A percentile compares a stretch with the other conserved stretches of the same genome.
phyloP scores from a whole-genome alignment of 192 early-diverging fungal species.

The Endogone sp. region DNA sequence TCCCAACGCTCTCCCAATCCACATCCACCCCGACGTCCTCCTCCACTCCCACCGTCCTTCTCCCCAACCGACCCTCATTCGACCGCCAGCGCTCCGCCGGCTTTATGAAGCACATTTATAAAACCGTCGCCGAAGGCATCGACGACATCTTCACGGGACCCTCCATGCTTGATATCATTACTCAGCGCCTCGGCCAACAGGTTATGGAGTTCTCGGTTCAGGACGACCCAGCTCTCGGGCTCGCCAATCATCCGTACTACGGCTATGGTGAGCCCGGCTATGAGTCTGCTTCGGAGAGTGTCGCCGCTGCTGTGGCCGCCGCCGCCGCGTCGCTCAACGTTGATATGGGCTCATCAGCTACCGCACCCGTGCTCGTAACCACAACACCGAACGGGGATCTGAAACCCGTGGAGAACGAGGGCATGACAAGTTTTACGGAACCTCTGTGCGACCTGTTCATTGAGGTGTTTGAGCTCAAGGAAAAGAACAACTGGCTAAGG shows the following conservation, averaged over 20 bases:
- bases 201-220: conserved; percentile 45
- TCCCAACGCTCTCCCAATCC: too few relatives aligned
- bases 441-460: conserved; percentile 80
- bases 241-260: neutral
- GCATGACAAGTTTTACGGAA: conserved; percentile 55
- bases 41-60: too few relatives aligned
- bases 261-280: conserved; percentile 5
- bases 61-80: too few relatives aligned
- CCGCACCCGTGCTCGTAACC: conserved; percentile 10
- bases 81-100: conserved; percentile 23
- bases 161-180: conserved; percentile 68
- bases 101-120: conserved; percentile 64
- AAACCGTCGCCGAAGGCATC: conserved; percentile 69
- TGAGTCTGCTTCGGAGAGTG: conserved; percentile 12
- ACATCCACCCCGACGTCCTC: too few relatives aligned
- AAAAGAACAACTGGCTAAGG: conserved; percentile 83
- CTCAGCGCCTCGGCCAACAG: conserved; percentile 63
- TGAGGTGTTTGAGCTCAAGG: conserved; percentile 91
- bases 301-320: conserved; percentile 10
- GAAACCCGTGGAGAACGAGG: conserved; percentile 23
- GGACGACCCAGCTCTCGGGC: conserved; percentile 4
- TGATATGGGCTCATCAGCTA: neutral
- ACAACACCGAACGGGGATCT: conserved; percentile 6
- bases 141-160: conserved; percentile 66
- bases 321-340: conserved; percentile 12